Evolutionary conservation across 108 stramenopile genomes (phyloP), one percentile per base, ranked within the genome.

Genomic region (Cyclotella choctawhatcheeana): DNA sequence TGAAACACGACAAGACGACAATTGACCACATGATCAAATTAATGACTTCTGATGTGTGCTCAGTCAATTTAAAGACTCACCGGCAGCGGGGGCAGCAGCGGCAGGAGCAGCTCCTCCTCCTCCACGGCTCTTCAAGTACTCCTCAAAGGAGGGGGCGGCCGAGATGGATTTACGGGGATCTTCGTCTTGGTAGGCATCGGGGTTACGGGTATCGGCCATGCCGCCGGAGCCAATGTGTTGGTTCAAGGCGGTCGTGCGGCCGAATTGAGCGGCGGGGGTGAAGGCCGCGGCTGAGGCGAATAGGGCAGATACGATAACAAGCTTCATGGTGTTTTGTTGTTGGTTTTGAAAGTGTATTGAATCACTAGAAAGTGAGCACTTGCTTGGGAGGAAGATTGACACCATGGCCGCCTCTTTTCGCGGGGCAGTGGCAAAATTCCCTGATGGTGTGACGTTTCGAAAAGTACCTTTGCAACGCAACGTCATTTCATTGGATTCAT

Each of bases 81-180:
- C 51, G 5, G 51, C 51, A 52, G 51, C 51, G 2, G 51, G 51
- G 24, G 51, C 51, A 10, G 51, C 51, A 50, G 48, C n/a, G 18
- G 48, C 48, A 4, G 48, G 18, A 10, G 51, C 21, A 22, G 1
- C 51, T 64, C 71, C 77, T 20, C 56, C 71, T 18, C 56, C 73
- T 33, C 53, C 51, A 16, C 88, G 85, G 24, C 65, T 64, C 89
- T 93, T 93, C 77, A 93, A 61, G 89, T 91, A 93, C 64, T 93
- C 93, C 81, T 93, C 93, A 76, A 91, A 93, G 10, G 85, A 84
- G 54, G 93, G 93, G 30, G 90, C 89, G 6, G 78, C 85, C 43
- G 82, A 82, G 89, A 94, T 94, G 68, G 86, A 88, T 80, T 94
- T 91, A 74, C 93, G 89, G 43, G 86, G 81, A 79, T 94, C 93